phyloP scores from a whole-genome alignment of 768 basidiomycete species.

The Epithele typhae region DNA sequence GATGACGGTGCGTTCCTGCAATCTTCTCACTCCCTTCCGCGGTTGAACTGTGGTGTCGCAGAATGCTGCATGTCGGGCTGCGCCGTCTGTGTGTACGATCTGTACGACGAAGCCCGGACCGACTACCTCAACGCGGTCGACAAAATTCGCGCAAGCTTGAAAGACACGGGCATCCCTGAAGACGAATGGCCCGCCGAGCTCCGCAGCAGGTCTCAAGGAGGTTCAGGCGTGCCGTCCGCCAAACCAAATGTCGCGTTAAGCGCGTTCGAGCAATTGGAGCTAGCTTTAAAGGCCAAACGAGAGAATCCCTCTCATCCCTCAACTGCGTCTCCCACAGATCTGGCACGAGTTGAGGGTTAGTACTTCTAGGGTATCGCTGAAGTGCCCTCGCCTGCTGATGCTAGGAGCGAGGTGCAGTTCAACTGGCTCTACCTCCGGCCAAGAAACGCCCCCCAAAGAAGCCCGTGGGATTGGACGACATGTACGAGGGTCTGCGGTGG shows the following conservation, averaged over 20 bases:
- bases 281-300: slow-evolving; percentile 46
- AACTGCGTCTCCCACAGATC: no score
- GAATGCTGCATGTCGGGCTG: slow-evolving; percentile 97
- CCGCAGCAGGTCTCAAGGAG: slow-evolving; percentile 17
- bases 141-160: slow-evolving; percentile 47
- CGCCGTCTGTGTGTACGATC: slow-evolving; percentile 86
- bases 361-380: slow-evolving; percentile 1
- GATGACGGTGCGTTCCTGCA: slow-evolving; percentile 53
- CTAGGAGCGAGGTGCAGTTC: neutral
- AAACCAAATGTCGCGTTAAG: slow-evolving; percentile 37
- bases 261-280: slow-evolving; percentile 74
- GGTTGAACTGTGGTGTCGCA: slow-evolving; percentile 23
- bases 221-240: slow-evolving; percentile 18
- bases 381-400: neutral
- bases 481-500: slow-evolving; percentile 49
- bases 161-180: slow-evolving; percentile 44
- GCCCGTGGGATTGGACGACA: slow-evolving; percentile 15
- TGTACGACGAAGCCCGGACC: slow-evolving; percentile 72
- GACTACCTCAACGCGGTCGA: slow-evolving; percentile 55
- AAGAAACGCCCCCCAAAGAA: slow-evolving; percentile 17
- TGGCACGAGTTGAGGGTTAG: no score
- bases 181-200: slow-evolving; percentile 63
- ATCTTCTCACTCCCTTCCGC: neutral
- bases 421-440: neutral
- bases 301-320: no score